Evolutionary conservation across 148 eudicot genomes (phyloP).

Genomic region (Chenopodium formosanum): DNA sequence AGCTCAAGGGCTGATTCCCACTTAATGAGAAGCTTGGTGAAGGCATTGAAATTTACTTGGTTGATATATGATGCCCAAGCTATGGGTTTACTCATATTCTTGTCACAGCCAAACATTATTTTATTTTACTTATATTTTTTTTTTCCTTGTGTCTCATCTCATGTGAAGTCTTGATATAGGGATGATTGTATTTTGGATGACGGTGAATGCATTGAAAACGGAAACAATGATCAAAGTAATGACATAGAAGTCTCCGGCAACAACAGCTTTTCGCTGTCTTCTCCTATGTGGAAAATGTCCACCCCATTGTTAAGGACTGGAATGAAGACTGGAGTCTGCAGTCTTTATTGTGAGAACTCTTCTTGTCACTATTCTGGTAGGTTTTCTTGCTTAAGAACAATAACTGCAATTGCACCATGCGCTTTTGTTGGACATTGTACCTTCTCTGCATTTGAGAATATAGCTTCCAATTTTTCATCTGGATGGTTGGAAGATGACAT

Average conservation of each 20-base stretch:
- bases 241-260: constrained; percentile 24
- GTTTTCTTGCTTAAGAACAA: constrained; percentile 65
- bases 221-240: constrained; percentile 6
- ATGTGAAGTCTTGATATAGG: constrained; percentile 38
- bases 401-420: constrained; percentile 74
- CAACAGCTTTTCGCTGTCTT: constrained; percentile 22
- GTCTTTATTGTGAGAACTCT: constrained; percentile 32
- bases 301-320: constrained; percentile 26
- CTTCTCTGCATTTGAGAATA: constrained; percentile 44
- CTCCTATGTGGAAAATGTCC: constrained; percentile 15
- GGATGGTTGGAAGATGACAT: constrained; percentile 66
- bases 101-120: not conserved
- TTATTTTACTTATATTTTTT: not conserved
- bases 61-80: not conserved
- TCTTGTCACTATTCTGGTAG: constrained; percentile 46
- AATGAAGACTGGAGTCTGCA: constrained; percentile 26
- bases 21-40: not conserved
- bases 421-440: constrained; percentile 62
- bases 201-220: constrained; percentile 16
- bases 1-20: not conserved
- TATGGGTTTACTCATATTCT: not conserved
- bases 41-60: not conserved
- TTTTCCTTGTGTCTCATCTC: constrained; percentile 1
- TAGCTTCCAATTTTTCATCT: constrained; percentile 48
- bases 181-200: constrained; percentile 46